Evolutionary conservation across 768 basidiomycete genomes (phyloP).

Genomic region (Hericium rajendrae): DNA sequence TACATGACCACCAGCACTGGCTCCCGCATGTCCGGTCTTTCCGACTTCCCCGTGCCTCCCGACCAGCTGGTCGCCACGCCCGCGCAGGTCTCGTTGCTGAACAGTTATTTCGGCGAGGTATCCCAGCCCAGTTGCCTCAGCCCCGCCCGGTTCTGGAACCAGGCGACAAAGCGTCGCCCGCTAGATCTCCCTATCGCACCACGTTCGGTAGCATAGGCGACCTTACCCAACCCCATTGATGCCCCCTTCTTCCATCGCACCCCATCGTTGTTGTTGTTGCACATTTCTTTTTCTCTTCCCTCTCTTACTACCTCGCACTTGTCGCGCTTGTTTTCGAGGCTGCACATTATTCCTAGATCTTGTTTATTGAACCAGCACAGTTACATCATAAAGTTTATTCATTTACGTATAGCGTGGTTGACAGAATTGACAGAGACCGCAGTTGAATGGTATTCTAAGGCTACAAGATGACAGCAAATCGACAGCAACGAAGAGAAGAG

Average conservation of each 20-base stretch:
- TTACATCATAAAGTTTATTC: background rate
- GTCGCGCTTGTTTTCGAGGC: no score
- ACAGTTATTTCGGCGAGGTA: constrained; percentile 5
- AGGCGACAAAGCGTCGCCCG: background rate
- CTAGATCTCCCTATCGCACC: background rate
- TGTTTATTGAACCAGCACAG: background rate
- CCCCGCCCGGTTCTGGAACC: background rate
- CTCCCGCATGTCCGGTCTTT: constrained; percentile 62
- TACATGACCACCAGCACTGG: constrained; percentile 49
- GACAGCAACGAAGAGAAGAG: background rate
- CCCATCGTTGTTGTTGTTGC: background rate
- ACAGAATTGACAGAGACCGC: background rate
- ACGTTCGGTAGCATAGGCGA: no score
- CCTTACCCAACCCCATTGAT: background rate
- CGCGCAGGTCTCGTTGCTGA: constrained; percentile 1
- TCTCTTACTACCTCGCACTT: no score
- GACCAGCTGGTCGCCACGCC: constrained; percentile 11
- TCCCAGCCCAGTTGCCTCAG: background rate
- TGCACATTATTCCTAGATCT: no score
- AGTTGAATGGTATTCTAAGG: background rate
- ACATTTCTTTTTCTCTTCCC: no score
- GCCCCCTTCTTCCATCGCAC: background rate
- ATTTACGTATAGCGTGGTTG: background rate
- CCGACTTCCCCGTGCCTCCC: constrained; percentile 65
- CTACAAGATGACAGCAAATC: background rate